Evolutionary conservation across 2,329 filamentous ascomycete species (phyloP), one percentile per base, ranked within the genome.

Genomic region (Hymenoscyphus scutula): DNA sequence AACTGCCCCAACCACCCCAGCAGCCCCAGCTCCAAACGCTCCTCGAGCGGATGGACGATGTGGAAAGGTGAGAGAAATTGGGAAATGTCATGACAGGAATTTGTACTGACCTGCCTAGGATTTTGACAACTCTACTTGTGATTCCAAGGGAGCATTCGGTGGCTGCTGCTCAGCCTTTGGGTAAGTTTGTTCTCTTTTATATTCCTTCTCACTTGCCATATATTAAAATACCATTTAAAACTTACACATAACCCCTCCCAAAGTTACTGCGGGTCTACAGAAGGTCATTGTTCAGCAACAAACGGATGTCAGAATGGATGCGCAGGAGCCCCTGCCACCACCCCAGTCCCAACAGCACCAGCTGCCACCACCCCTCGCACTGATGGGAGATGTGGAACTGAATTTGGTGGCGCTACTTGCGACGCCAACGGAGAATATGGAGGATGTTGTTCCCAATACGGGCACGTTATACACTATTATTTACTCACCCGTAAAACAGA

Each of bases 231-330:
- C 45, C 45, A 51, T 51, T 51, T 25, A 23, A 51, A 37, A 51
- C 45, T 51, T 25, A 51, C 45, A 51, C 45, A 51, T 64, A 30
- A 54, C 29, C 32, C 25, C 41, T n/a, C 34, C 23, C 55, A 32
- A 61, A 71, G 71, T 59, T 71, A 67, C 55, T 71, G 71, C 45
- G 69, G 68, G 17, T 71, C 67, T 29, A 72, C 72, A 30, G 55
- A 61, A 17, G 64, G 54, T 17, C 65, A 69, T 56, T 70, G 65
- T 29, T 66, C 72, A 27, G 64, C 67, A 45, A 62, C 68, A 23
- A 66, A 69, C 56, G 69, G 71, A n/a, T 74, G 72, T 37, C 71
- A 73, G 60, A 70, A 62, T 54, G 72, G 73, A 8, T 74, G 73
- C 56, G 65, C 56, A 51, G 41, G 45, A 51, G 25, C 19, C 5